Evolutionary conservation across 768 basidiomycete species (phyloP).

Genomic region (Termitomyces sp.): DNA sequence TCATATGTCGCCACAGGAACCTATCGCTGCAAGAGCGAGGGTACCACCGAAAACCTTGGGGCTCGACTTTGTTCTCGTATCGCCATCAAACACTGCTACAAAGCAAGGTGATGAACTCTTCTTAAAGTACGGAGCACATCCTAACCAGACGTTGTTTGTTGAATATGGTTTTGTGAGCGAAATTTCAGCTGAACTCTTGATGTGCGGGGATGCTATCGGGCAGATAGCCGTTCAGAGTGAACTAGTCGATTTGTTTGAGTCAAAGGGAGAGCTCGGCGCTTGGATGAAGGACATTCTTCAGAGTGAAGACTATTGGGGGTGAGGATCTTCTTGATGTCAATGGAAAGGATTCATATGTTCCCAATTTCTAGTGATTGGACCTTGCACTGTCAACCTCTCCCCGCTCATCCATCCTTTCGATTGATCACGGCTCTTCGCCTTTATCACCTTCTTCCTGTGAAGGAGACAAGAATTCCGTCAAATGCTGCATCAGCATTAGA

Average conservation of each 20-base stretch:
- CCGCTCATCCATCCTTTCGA: conserved; percentile 78
- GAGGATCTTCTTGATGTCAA: conserved; percentile 13
- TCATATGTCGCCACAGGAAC: conserved; percentile 39
- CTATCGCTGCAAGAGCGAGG: conserved; percentile 33
- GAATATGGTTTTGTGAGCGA: conserved; percentile 87
- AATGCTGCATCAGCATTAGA: conserved; percentile 29
- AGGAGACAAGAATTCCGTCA: conserved; percentile 18
- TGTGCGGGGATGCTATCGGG: conserved; percentile 30
- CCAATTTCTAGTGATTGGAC: conserved; percentile 67
- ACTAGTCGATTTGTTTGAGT: conserved; percentile 47
- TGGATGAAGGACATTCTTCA: conserved; percentile 53
- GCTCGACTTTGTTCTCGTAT: conserved; percentile 48
- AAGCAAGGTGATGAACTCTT: conserved; percentile 61
- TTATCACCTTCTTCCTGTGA: conserved; percentile 41
- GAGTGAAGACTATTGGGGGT: conserved; percentile 85
- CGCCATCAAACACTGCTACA: conserved; percentile 41
- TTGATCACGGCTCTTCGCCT: conserved; percentile 71
- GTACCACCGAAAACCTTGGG: conserved; percentile 31
- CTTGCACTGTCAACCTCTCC: conserved; percentile 54
- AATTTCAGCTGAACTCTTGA: conserved; percentile 22
- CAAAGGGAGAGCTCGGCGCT: conserved; percentile 33
- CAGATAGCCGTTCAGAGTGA: conserved; percentile 64
- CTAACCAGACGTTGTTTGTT: conserved; percentile 72
- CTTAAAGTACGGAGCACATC: conserved; percentile 77
- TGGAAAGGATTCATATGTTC: not conserved